Conservation (phyloP, 306 rosid genomes). For the Datisca glomerata region DNA sequence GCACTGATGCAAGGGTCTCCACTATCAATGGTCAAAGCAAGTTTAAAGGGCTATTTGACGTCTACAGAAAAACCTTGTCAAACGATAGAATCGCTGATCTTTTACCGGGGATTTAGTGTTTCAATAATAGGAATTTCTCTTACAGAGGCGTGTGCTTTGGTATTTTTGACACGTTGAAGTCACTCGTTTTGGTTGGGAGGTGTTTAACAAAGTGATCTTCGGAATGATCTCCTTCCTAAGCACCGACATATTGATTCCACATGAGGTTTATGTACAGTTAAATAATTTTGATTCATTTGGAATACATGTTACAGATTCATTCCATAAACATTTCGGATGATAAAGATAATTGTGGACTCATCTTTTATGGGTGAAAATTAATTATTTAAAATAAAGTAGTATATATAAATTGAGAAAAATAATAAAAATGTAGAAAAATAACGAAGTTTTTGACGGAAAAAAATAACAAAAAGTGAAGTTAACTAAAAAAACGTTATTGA, state of each 20-base stretch:
- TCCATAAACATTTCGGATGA: too few relatives aligned
- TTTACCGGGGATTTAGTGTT: slow-evolving; percentile 84
- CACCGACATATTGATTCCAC: neutral
- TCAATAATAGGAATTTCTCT: slow-evolving; percentile 81
- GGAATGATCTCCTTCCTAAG: neutral
- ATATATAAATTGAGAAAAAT: too few relatives aligned
- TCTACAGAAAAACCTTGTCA: slow-evolving; percentile 65
- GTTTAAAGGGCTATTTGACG: slow-evolving; percentile 73
- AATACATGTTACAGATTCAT: too few relatives aligned
- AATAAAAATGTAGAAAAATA: too few relatives aligned
- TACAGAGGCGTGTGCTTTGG: slow-evolving; percentile 97
- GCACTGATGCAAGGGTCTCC: slow-evolving; percentile 51
- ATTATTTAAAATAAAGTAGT: too few relatives aligned
- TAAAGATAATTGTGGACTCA: too few relatives aligned
- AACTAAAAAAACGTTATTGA: too few relatives aligned
- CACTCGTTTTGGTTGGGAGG: slow-evolving; percentile 50
- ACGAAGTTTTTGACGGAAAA: too few relatives aligned
- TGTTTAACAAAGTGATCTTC: neutral
- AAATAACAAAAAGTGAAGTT: too few relatives aligned
- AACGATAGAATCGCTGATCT: slow-evolving; percentile 75
- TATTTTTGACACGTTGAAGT: slow-evolving; percentile 86
- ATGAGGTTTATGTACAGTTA: neutral
- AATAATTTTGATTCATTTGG: neutral
- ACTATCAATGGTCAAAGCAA: slow-evolving; percentile 37
- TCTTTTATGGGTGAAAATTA: too few relatives aligned